Base-by-base conservation (phyloP, 768 basidiomycete species). In the Trametes cingulata region DNA sequence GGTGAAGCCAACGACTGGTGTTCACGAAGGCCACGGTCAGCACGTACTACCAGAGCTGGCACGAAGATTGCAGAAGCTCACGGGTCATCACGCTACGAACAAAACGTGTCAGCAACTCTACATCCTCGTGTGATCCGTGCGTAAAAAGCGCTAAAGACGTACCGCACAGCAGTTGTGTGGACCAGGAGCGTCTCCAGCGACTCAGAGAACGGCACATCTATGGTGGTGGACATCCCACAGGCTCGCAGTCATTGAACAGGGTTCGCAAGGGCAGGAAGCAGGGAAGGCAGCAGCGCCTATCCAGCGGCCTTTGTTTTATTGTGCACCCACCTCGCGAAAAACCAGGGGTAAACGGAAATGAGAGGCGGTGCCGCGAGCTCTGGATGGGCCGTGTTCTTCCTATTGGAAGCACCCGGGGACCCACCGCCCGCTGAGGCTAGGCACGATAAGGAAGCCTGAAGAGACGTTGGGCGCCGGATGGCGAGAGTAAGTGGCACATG, bases 161-260 rank as follows among this genome's bases (percentile, higher is more conserved):
- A 71, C 70, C 65, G 63, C n/a, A 69, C 70, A 42, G 67, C 65
- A 4, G 55, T 53, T 48, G 43, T 65, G 64, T 71, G 63, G 47
- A 25, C 37, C 22, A 65, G 53, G 47, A 64, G 65, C 43, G 63
- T 67, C 56, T 61, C 62, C 27, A 65, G 48, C 14, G 66, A 48
- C 55, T 61, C 64, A 35, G 56, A 39, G 40, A 56, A 56, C 29
- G 65, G 63, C n/a, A 65, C 43, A 42, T 61, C 60, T 54, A 61
- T 41, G 39, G 51, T 45, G 17, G 64, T 43, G 48, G 62, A 61
- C 68, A 69, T 68, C 53, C 55, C 58, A 51, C 51, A 49, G 25
- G 17, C n/a, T 62, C 61, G 35, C 46, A 52, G 52, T 24, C 61
- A 62, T 62, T 41, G 52, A 62, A 45, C 43, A 19, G 37, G 36